phyloP scores from a whole-genome alignment of 1,284 basidiomycete species.

The Apiotrichum domesticum region DNA sequence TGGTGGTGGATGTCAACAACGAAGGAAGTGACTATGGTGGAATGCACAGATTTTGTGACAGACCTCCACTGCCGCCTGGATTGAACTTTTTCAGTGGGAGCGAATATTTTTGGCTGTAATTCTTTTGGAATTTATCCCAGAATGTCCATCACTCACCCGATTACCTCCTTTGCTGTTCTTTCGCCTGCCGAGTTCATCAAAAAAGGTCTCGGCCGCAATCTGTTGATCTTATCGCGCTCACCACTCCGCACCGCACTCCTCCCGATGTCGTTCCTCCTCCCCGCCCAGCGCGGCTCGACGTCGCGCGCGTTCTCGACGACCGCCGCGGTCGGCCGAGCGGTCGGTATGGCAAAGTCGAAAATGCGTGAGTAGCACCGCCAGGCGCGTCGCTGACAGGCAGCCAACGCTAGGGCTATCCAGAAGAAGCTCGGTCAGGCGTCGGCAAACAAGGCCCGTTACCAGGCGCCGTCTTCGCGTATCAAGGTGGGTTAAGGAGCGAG shows the following conservation, averaged over 20 bases:
- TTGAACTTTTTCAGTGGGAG: slow-evolving; percentile 4
- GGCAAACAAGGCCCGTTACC: not conserved
- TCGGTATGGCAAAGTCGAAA: too few relatives aligned
- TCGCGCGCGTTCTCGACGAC: slow-evolving; percentile 20
- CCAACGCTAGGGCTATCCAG: too few relatives aligned
- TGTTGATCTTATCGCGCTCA: too few relatives aligned
- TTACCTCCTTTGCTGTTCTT: not conserved
- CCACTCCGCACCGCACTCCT: not conserved
- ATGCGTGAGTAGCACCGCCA: too few relatives aligned
- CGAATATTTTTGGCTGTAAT: not conserved
- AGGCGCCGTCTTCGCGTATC: not conserved
- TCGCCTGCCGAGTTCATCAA: not conserved
- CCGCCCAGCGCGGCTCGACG: slow-evolving; percentile 4
- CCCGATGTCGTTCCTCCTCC: slow-evolving; percentile 15
- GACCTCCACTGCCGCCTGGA: slow-evolving; percentile 5
- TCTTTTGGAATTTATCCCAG: slow-evolving; percentile 11
- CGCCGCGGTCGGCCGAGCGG: slow-evolving; percentile 8
- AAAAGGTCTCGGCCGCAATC: too few relatives aligned
- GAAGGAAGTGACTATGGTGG: not conserved
- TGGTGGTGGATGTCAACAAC: not conserved
- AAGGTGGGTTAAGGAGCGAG: not conserved
- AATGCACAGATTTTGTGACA: not conserved
- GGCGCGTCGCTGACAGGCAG: too few relatives aligned
- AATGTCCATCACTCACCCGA: not conserved
- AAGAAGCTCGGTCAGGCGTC: too few relatives aligned